Base-by-base conservation (phyloP, 2,329 filamentous ascomycete species). In the Verticillium albo-atrum region DNA sequence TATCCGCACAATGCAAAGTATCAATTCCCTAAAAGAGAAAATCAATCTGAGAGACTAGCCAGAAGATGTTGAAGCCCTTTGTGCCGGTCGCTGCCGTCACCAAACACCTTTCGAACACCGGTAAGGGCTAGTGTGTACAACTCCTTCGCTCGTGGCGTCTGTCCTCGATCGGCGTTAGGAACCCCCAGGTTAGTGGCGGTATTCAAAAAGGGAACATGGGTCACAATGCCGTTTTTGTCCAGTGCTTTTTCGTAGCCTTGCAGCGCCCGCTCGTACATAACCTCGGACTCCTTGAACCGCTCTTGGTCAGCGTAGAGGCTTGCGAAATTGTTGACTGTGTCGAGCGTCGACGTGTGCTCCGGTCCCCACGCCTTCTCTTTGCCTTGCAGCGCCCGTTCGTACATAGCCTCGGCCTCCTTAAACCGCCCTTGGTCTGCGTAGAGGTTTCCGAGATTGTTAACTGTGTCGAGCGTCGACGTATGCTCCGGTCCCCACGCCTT, bases 371-470 rank as follows among this genome's bases (percentile, higher is more conserved):
- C 59, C 55, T 66, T 66, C 61, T 70, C 65, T n/a, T 64, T 62
- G 55, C 68, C 67, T 64, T 67, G 54, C 3, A 73, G 61, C 58
- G 68, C 69, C 52, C 68, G 68, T 14, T 60, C 5, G 51, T 67
- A 72, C 65, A 68, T 67, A 51, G 56, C 51, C 63, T 71, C 64
- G 9, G 69, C 68, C 55, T 70, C 66, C 6, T 42, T 60, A 2
- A 68, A 60, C 60, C 64, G 67, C 52, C 63, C 66, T 58, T 50
- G 17, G 20, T 15, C 30, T 4, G 7, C 5, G 51, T 72, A 74
- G 58, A 75, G 64, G 20, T 35, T 7, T 6, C 70, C 70, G 27
- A 76, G 60, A 34, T 69, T 68, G 28, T 68, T 57, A 55, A 70
- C 57, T 56, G 61, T 69, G 3, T 57, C 25, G 26, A 70, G 64